Evolutionary conservation across 208 protist species (phyloP), one percentile per base, ranked within the genome.

Genomic region (Trypanosoma lewisi): DNA sequence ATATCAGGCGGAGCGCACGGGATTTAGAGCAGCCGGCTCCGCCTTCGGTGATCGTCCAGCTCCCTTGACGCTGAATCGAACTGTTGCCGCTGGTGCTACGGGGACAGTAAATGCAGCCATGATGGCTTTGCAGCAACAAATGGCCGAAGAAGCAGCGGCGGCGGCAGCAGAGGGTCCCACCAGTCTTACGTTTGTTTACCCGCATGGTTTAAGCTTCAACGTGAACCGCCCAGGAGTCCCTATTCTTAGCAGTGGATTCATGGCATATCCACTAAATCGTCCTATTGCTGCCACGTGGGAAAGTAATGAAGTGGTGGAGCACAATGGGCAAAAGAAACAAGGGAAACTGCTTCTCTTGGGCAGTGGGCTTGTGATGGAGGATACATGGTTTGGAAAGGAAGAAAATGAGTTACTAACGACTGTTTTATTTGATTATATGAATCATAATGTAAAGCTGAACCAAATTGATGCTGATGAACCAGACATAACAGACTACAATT

Each of bases 201-300:
- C 97, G 19, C 92, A 97, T 67, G 97, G 97, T 6, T 78, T 96
- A 30, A 98, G 95, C 14, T 83, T 99, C 42, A 95, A 93, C 56
- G 94, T 98, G 12, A 86, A 97, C 63, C 88, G 91, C 23, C 96
- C 97, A 0, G 93, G 83, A 23, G 87, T 98, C 41, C 88, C 96
- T 19, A 77, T 98, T 21, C 83, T 99, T 50, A 95, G 91, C 70
- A 96, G 93, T 53, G 96, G 97, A 36, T 91, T 97, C 63, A 94
- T 98, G 71, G 87, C 96, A 14, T 98, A 97, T 75, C 97, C 97
- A 30, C 78, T 98, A 11, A 97, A 98, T 71, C 83, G 93, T 17
- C 96, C 96, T 8, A 91, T 98, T 51, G 74, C 80, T 7, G 93
- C 85, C 0, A 76, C 84, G 28, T 96, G 88, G 76, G 83, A 97